phyloP scores from a whole-genome alignment of 73 alveolate species.

The Paramecium octaurelia region DNA sequence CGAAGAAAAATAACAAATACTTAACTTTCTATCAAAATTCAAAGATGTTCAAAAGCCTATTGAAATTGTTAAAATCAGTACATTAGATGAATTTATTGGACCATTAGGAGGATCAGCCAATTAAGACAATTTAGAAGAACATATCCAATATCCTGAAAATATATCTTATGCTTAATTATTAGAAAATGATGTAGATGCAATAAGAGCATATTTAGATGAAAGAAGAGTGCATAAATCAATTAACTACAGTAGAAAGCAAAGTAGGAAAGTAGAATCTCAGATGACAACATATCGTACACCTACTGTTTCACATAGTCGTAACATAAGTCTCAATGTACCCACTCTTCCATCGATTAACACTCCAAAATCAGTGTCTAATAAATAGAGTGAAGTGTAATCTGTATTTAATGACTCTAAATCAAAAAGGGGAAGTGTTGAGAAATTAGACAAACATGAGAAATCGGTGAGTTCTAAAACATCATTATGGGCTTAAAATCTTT shows the following conservation, averaged over 20 bases:
- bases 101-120: background rate
- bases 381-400: background rate
- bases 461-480: background rate
- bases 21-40: background rate
- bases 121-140: background rate
- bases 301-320: background rate
- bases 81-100: constrained; percentile 4
- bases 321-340: background rate
- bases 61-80: background rate
- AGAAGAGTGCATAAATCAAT: background rate
- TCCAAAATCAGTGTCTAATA: background rate
- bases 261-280: background rate
- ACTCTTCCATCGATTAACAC: background rate
- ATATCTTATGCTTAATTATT: background rate
- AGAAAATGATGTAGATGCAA: background rate
- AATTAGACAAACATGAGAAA: background rate
- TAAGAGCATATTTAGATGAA: background rate
- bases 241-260: background rate
- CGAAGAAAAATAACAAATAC: background rate
- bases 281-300: background rate
- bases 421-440: background rate
- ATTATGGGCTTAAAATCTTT: background rate
- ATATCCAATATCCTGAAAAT: background rate
- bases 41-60: background rate
- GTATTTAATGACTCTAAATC: background rate